phyloP scores from a whole-genome alignment of 169 alveolate species.

The Eimeria maxima region DNA sequence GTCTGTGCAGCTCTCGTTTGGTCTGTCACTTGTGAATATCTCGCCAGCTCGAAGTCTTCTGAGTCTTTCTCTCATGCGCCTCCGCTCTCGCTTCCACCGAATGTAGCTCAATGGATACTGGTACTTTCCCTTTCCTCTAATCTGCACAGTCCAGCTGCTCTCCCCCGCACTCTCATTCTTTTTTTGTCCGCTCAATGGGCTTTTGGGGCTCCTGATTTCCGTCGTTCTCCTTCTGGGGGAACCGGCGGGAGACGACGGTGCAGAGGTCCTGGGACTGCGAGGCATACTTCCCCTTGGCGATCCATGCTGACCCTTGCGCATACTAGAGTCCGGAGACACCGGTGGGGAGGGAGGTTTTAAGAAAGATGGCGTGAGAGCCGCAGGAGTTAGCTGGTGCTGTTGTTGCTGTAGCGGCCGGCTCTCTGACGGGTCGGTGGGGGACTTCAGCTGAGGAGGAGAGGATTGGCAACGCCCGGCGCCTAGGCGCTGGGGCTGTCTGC shows the following conservation, averaged over 20 bases:
- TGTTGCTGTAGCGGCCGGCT: background rate
- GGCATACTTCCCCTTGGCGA: background rate
- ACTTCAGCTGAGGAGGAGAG: background rate
- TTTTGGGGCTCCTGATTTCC: background rate
- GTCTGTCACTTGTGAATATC: slow-evolving; percentile 51
- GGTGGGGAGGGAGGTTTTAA: background rate
- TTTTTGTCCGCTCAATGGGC: background rate
- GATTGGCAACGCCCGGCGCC: background rate
- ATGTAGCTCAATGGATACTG: slow-evolving; percentile 32
- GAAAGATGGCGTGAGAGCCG: background rate
- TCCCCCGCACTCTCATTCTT: background rate
- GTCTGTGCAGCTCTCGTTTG: slow-evolving; percentile 41
- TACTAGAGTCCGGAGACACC: background rate
- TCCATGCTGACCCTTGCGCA: background rate
- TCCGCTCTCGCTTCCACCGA: slow-evolving; percentile 40
- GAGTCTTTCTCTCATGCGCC: slow-evolving; percentile 33
- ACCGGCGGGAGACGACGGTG: background rate
- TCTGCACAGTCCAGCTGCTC: slow-evolving; percentile 26
- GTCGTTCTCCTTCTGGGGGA: background rate
- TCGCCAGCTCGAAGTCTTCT: slow-evolving; percentile 34
- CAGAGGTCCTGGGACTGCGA: background rate
- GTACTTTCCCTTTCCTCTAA: slow-evolving; percentile 55
- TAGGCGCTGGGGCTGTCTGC: background rate
- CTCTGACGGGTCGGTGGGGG: background rate
- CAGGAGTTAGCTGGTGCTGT: background rate